Conservation (phyloP, 2,329 filamentous ascomycete genomes). For the Phoma sp. region DNA sequence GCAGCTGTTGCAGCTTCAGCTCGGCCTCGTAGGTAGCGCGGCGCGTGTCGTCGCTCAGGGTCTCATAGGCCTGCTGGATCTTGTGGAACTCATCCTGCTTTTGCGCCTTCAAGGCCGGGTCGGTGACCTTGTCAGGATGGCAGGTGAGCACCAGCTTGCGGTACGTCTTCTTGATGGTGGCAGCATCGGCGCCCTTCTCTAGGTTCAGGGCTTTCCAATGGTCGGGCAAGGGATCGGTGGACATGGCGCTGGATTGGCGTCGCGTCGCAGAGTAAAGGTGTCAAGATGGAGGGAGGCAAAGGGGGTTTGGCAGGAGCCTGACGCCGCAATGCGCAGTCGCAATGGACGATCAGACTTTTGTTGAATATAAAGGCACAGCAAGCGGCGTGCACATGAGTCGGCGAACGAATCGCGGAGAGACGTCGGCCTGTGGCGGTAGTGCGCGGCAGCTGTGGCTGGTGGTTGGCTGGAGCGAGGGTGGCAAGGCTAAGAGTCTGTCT, state of each 20-base stretch:
- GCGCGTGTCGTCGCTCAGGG: conserved; percentile 78
- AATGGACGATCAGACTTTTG: conserved; percentile 11
- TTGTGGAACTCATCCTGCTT: conserved; percentile 90
- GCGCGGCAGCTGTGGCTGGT: conserved; percentile 21
- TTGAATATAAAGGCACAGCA: conserved; percentile 20
- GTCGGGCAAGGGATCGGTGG: conserved; percentile 64
- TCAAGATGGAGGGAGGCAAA: conserved; percentile 3
- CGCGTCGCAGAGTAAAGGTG: background rate
- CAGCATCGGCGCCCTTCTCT: conserved; percentile 69
- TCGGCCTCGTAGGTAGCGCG: conserved; percentile 79
- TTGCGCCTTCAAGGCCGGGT: conserved; percentile 74
- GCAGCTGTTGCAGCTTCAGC: conserved; percentile 69
- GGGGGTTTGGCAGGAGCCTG: conserved; percentile 1
- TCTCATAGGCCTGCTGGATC: conserved; percentile 91
- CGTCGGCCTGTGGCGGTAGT: conserved; percentile 27
- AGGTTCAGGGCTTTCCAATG: conserved; percentile 82
- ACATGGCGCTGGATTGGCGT: conserved; percentile 40
- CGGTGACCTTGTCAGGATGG: conserved; percentile 89
- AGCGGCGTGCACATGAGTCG: conserved; percentile 19
- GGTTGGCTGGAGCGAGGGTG: conserved; percentile 17
- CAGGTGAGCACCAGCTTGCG: conserved; percentile 86
- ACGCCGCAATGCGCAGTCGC: conserved; percentile 10
- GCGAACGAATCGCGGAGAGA: conserved; percentile 12
- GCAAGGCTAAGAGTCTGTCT: conserved; percentile 3
- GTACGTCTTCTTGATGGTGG: conserved; percentile 79